These are phyloP conservation scores for Plenodomus biglobosus DNA, from an alignment of 2,329 filamentous ascomycete species.

Conservation along the genomic window DNA sequence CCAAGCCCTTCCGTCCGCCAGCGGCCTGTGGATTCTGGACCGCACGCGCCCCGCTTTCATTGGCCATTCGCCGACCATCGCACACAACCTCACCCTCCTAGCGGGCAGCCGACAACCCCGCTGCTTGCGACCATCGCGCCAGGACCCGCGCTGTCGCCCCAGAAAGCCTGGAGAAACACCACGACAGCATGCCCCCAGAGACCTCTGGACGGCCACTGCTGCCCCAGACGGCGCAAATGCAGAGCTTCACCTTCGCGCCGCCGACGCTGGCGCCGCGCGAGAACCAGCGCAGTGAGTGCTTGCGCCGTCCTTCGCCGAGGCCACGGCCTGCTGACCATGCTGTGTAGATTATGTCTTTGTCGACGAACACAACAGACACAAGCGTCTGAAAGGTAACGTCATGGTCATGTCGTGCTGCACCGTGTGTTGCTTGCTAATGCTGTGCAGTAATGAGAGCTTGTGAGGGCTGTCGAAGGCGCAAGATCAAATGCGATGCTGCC, in stretches of 20 bases:
- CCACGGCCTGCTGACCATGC: conserved; percentile 20
- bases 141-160: conserved; percentile 12
- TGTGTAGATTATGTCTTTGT: conserved; percentile 93
- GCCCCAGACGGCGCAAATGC: conserved; percentile 70
- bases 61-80: conserved; percentile 27
- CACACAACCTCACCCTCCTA: conserved; percentile 30
- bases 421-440: conserved; percentile 22
- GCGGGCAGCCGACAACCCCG: conserved; percentile 38
- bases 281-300: conserved; percentile 76
- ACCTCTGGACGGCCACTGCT: conserved; percentile 62
- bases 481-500: conserved; percentile 97
- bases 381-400: conserved; percentile 81
- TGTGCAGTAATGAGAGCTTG: conserved; percentile 88
- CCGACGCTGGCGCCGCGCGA: conserved; percentile 66
- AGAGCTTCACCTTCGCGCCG: conserved; percentile 75
- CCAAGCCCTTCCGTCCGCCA: conserved; percentile 19
- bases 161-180: conserved; percentile 6
- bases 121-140: conserved; percentile 24
- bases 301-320: conserved; percentile 3
- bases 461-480: conserved; percentile 89
- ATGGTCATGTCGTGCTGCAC: background rate
- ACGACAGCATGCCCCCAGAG: conserved; percentile 61
- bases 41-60: conserved; percentile 21
- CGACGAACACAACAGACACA: conserved; percentile 97
- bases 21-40: conserved; percentile 25